A percentile compares a stretch with the other conserved stretches of the same genome.
Evolutionary conservation across 1,139 yeast species (phyloP).

Genomic region (Geotrichum bryndzae): DNA sequence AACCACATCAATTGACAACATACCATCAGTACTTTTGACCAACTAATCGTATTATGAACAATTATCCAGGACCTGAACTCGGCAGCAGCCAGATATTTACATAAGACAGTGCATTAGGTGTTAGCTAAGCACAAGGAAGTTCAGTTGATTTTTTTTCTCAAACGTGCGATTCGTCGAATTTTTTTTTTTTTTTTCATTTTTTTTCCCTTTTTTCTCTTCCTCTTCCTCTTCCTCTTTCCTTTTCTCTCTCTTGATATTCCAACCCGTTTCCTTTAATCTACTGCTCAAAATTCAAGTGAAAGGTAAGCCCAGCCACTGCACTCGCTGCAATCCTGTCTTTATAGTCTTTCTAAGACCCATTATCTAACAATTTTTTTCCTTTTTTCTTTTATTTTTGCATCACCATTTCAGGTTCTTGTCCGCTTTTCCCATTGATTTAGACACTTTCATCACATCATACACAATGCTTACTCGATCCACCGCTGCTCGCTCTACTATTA

Average conservation of each 20-base stretch:
- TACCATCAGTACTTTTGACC: not conserved
- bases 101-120: not conserved
- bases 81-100: not conserved
- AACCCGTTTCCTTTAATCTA: constrained; percentile 1
- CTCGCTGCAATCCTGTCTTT: not conserved
- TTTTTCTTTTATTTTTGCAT: constrained; percentile 1
- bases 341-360: not conserved
- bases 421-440: constrained; percentile 2
- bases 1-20: not conserved
- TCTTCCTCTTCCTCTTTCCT: constrained; percentile 1
- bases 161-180: constrained; percentile 17
- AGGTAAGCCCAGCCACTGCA: not conserved
- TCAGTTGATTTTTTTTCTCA: constrained; percentile 10
- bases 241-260: constrained; percentile 2
- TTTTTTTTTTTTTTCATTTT: not conserved
- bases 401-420: not conserved
- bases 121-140: not conserved
- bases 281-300: not conserved
- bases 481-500: constrained; percentile 17
- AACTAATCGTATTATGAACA: not conserved
- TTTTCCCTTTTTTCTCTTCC: constrained; percentile 2
- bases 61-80: not conserved
- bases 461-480: constrained; percentile 18
- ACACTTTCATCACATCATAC: not conserved
- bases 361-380: constrained; percentile 1